Percentiles rank a stretch among this genome's conserved stretches.
These are phyloP conservation scores for Scedosporium apiospermum DNA, from an alignment of 2,329 filamentous ascomycete genomes.

Conservation along the genomic window DNA sequence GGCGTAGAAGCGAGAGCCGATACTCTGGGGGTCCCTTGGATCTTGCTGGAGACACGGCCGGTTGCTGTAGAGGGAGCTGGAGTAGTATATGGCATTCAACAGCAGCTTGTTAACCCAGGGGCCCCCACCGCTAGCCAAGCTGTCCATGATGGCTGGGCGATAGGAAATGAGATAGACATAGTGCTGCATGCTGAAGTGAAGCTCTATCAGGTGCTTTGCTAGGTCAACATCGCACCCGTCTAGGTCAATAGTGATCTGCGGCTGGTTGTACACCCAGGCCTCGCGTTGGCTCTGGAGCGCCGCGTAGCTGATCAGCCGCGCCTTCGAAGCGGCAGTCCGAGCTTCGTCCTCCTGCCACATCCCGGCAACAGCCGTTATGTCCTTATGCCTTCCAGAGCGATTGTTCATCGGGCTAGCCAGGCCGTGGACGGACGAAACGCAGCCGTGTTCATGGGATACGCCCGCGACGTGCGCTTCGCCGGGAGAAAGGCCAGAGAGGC, in stretches of 20 bases:
- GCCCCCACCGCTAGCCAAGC: conserved; percentile 22
- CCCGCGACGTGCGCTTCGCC: conserved; percentile 24
- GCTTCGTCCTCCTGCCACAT: conserved; percentile 17
- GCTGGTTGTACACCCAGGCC: conserved; percentile 19
- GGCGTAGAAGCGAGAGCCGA: conserved; percentile 25
- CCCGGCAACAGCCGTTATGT: conserved; percentile 19
- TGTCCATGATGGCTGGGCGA: conserved; percentile 28
- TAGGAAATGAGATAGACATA: conserved; percentile 27
- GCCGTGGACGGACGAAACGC: conserved; percentile 24
- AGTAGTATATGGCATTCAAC: conserved; percentile 30
- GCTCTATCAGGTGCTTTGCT: conserved; percentile 25
- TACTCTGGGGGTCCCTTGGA: conserved; percentile 21
- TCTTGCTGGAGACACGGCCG: conserved; percentile 22
- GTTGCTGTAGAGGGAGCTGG: conserved; percentile 27
- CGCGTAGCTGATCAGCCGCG: conserved; percentile 24
- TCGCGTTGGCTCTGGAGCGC: conserved; percentile 23
- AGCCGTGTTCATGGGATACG: conserved; percentile 23
- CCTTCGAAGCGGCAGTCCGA: conserved; percentile 19
- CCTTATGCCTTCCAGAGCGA: conserved; percentile 15
- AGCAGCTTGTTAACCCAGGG: conserved; percentile 26
- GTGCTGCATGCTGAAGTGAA: conserved; percentile 27
- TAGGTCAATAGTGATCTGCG: conserved; percentile 21
- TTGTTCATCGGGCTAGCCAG: conserved; percentile 25
- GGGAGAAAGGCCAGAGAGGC: conserved; percentile 17
- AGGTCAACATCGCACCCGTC: conserved; percentile 23